These are phyloP conservation scores for Scheffersomyces quercinus DNA, from an alignment of 1,139 yeast genomes.

Conservation along the genomic window DNA sequence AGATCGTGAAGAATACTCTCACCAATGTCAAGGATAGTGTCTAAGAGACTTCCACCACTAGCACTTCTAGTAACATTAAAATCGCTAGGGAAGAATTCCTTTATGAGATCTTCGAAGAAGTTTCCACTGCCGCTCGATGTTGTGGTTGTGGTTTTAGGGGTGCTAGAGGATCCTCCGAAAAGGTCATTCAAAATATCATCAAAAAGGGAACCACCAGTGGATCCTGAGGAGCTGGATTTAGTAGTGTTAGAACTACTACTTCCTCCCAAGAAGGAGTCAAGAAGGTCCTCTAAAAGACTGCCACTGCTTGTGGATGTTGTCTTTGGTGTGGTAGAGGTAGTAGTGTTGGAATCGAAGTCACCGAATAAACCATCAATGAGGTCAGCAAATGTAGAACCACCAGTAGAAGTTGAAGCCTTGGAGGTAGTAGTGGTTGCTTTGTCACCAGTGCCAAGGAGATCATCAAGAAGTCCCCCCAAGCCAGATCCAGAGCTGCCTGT, in stretches of 20 bases:
- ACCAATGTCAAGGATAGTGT: background rate
- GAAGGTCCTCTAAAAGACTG: conserved; percentile 8
- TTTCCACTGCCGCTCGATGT: conserved; percentile 7
- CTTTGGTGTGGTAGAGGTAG: conserved; percentile 14
- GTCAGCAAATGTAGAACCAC: conserved; percentile 1
- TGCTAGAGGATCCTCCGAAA: conserved; percentile 8
- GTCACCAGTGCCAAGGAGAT: conserved; percentile 3
- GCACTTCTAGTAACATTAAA: conserved; percentile 7
- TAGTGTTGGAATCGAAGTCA: conserved; percentile 4
- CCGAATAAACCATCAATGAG: conserved; percentile 10
- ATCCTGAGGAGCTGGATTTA: conserved; percentile 1
- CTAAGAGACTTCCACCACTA: conserved; percentile 6
- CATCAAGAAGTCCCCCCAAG: conserved; percentile 2
- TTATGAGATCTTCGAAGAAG: conserved; percentile 7
- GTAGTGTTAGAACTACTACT: conserved; percentile 7
- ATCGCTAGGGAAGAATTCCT: conserved; percentile 9
- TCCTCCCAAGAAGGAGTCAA: conserved; percentile 11
- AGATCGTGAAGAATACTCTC: conserved; percentile 6
- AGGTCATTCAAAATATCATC: conserved; percentile 14
- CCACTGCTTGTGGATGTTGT: conserved; percentile 12
- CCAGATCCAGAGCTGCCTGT: background rate
- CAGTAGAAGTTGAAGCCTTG: conserved; percentile 6
- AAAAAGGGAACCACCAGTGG: conserved; percentile 12
- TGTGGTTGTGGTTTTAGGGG: conserved; percentile 7
- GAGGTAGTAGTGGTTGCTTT: conserved; percentile 13